Conservation (phyloP, 768 basidiomycete genomes). For the Mycena venus region DNA sequence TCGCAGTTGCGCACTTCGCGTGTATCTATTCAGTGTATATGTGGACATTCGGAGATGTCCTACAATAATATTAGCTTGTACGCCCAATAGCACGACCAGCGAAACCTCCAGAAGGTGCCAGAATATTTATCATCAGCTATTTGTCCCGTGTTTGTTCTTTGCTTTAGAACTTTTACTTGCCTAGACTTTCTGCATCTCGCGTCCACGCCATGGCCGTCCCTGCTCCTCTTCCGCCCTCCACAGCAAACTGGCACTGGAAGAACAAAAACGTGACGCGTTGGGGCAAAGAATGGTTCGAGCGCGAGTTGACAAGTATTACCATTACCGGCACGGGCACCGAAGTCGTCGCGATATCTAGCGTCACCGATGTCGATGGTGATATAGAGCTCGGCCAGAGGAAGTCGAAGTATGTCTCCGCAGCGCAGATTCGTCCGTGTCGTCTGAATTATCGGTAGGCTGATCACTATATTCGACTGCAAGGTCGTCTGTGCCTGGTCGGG, state of each 20-base stretch:
- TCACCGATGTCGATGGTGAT: conserved; percentile 89
- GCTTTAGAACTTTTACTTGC: conserved; percentile 2
- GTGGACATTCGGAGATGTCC: background rate
- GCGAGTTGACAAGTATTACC: conserved; percentile 74
- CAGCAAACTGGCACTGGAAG: conserved; percentile 93
- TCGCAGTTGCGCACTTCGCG: background rate
- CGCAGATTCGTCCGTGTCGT: conserved; percentile 18
- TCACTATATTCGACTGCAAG: conserved; percentile 95
- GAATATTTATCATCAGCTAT: conserved; percentile 1
- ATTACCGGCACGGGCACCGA: conserved; percentile 73
- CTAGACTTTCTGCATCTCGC: background rate
- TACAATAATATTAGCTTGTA: background rate
- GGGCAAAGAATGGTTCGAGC: conserved; percentile 88
- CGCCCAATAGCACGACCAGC: background rate
- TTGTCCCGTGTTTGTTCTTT: conserved; percentile 11
- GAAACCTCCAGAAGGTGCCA: conserved; percentile 22
- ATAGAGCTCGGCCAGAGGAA: conserved; percentile 95
- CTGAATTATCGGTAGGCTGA: conserved; percentile 66
- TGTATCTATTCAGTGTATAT: background rate
- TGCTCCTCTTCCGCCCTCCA: conserved; percentile 56
- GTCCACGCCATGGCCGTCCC: conserved; percentile 39
- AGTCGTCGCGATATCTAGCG: conserved; percentile 72
- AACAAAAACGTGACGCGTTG: conserved; percentile 89
- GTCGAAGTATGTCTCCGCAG: conserved; percentile 80
- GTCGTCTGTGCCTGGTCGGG: conserved; percentile 83